Percentiles rank a stretch among this genome's conserved stretches.
phyloP scores from a whole-genome alignment of 176 grass and related monocot genomes.

The Olyra latifolia region DNA sequence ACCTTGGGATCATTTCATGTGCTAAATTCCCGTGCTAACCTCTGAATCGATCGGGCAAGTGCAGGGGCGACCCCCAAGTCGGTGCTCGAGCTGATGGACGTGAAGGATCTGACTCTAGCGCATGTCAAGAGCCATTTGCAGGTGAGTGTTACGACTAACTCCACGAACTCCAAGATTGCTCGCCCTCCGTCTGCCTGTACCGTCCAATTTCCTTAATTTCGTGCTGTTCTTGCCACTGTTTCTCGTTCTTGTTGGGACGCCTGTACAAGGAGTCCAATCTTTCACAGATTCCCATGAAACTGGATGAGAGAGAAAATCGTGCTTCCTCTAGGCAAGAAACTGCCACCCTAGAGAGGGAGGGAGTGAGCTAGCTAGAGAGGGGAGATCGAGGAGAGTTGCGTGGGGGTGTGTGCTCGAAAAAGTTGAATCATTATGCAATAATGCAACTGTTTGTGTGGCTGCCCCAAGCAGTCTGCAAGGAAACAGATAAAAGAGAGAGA shows the following conservation, averaged over 20 bases:
- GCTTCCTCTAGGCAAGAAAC: conserved; percentile 27
- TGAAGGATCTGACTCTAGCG: conserved; percentile 91
- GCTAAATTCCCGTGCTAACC: not conserved
- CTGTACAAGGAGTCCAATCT: conserved; percentile 13
- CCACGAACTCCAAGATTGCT: not conserved
- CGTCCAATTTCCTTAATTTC: conserved; percentile 4
- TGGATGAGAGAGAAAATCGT: conserved; percentile 21
- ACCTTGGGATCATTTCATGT: not conserved
- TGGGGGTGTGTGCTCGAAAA: conserved; percentile 35
- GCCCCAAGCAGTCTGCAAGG: not conserved
- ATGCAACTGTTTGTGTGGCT: conserved; percentile 40
- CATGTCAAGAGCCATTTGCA: conserved; percentile 98
- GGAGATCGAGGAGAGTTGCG: conserved; percentile 7
- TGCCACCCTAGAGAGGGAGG: conserved; percentile 33
- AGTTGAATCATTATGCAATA: conserved; percentile 64
- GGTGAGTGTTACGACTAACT: conserved; percentile 32
- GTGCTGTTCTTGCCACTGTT: conserved; percentile 8
- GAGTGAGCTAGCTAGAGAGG: not conserved
- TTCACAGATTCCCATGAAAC: conserved; percentile 26
- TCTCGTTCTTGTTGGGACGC: not conserved
- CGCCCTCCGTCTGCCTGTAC: not conserved
- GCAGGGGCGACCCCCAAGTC: conserved; percentile 90
- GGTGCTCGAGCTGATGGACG: conserved; percentile 95
- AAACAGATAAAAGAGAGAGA: not conserved
- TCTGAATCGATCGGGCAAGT: not conserved